Conservation (phyloP, 768 basidiomycete genomes). For the Lactarius sp. region DNA sequence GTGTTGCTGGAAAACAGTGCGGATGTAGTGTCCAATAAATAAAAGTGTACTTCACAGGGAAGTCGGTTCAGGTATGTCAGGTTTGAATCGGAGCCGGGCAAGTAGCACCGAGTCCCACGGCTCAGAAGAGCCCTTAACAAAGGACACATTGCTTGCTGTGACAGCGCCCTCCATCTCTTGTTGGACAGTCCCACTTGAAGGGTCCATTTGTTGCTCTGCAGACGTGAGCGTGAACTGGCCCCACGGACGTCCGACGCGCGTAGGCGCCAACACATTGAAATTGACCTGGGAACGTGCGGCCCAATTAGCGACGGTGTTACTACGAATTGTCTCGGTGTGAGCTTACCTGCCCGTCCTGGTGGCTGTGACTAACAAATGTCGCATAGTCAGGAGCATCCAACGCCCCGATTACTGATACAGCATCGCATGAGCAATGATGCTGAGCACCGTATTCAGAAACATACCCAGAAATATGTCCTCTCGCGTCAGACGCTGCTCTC, state of each 20-base stretch:
- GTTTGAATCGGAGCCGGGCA: slow-evolving; percentile 60
- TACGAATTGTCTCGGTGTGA: not conserved
- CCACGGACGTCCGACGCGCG: slow-evolving; percentile 58
- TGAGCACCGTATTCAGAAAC: slow-evolving; percentile 19
- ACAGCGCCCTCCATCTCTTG: slow-evolving; percentile 34
- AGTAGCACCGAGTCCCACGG: slow-evolving; percentile 58
- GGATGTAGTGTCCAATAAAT: not conserved
- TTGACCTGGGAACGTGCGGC: slow-evolving; percentile 40
- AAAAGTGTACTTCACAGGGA: slow-evolving; percentile 31
- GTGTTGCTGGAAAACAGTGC: not conserved
- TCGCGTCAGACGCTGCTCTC: slow-evolving; percentile 32
- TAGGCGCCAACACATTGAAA: slow-evolving; percentile 61
- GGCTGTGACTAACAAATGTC: slow-evolving; percentile 67
- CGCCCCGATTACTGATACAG: slow-evolving; percentile 54
- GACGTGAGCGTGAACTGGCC: slow-evolving; percentile 62
- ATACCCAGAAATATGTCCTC: slow-evolving; percentile 38
- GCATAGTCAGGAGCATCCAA: slow-evolving; percentile 69
- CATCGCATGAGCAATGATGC: slow-evolving; percentile 10
- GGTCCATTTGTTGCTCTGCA: slow-evolving; percentile 32
- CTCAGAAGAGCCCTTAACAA: slow-evolving; percentile 28
- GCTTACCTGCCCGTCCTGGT: slow-evolving; percentile 53
- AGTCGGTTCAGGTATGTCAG: slow-evolving; percentile 55
- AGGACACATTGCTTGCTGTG: slow-evolving; percentile 51
- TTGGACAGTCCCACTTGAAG: slow-evolving; percentile 39
- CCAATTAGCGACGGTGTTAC: slow-evolving; percentile 14